A percentile compares a stretch with the other conserved stretches of the same genome.
These are phyloP conservation scores for Phytophthora hibernalis DNA, from an alignment of 352 stramenopile species.

Conservation along the genomic window DNA sequence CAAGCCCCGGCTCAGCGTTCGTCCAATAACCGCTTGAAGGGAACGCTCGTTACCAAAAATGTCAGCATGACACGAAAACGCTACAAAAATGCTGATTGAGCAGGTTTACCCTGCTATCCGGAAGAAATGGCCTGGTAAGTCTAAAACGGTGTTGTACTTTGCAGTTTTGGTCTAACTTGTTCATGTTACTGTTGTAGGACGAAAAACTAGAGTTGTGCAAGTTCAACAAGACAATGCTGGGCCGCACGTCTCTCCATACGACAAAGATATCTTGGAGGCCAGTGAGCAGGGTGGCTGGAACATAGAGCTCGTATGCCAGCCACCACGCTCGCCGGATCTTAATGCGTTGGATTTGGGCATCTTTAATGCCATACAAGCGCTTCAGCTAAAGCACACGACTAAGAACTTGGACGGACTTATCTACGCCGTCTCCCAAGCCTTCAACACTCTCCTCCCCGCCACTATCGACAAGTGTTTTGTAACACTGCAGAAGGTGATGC, in stretches of 20 bases:
- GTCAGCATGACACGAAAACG: constrained; percentile 16
- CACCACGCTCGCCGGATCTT: constrained; percentile 3
- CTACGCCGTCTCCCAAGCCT: no score
- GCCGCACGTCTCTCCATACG: no score
- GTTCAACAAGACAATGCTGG: no score
- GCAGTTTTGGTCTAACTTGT: no score
- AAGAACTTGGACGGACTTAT: neutral
- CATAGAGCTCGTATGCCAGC: constrained; percentile 20
- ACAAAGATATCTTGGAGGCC: no score
- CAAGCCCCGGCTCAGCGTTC: neutral
- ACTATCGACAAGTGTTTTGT: no score
- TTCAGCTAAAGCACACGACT: constrained; percentile 4
- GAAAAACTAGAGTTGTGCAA: no score
- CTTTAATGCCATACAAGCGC: constrained; percentile 14
- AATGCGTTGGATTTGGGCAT: constrained; percentile 14
- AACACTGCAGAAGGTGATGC: no score
- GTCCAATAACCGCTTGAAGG: neutral
- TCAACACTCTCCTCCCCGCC: no score
- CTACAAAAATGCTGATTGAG: no score
- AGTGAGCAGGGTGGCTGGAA: constrained; percentile 14
- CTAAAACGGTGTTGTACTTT: neutral
- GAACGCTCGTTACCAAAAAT: constrained; percentile 17
- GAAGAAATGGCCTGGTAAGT: constrained; percentile 18
- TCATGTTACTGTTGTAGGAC: no score
- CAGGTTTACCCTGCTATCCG: no score